Percentiles rank a stretch among this genome's conserved stretches.
Conservation (phyloP, 1,139 yeast genomes). For the Lodderomyces parapsilosis region DNA sequence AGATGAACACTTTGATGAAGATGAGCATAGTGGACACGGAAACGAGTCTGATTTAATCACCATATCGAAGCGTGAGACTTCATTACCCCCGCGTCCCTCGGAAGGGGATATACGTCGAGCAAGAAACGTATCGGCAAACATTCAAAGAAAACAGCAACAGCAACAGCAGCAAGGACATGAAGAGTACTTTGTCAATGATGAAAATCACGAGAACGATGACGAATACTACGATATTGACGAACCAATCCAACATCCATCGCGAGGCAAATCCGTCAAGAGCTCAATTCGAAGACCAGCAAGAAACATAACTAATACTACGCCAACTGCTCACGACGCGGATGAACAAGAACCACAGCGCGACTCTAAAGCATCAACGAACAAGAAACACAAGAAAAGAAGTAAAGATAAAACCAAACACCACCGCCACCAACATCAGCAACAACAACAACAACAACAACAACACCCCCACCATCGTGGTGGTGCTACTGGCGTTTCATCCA, state of each 20-base stretch:
- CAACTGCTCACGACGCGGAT: neutral
- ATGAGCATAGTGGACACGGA: neutral
- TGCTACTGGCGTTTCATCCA: too few relatives aligned
- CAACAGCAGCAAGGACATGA: neutral
- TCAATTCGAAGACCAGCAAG: constrained; percentile 21
- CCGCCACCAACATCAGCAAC: constrained; percentile 10
- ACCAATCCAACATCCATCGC: constrained; percentile 33
- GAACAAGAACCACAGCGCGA: neutral
- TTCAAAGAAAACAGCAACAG: constrained; percentile 9
- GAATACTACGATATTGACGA: constrained; percentile 38
- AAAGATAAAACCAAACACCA: neutral
- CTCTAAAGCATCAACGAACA: neutral
- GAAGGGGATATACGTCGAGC: constrained; percentile 31
- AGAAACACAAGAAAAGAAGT: neutral
- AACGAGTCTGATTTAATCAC: constrained; percentile 2
- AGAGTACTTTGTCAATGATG: neutral
- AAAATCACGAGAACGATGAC: constrained; percentile 21
- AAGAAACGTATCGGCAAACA: constrained; percentile 25
- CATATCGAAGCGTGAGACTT: constrained; percentile 2
- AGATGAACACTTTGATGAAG: neutral
- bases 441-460: constrained; percentile 13
- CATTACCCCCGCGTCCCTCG: constrained; percentile 41
- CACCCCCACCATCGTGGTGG: too few relatives aligned
- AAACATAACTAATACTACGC: constrained; percentile 9
- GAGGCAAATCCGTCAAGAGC: constrained; percentile 38